Evolutionary conservation across 192 early-diverging fungal genomes (phyloP), one percentile per base, ranked within the genome.

Genomic region (Backusella australiensis): DNA sequence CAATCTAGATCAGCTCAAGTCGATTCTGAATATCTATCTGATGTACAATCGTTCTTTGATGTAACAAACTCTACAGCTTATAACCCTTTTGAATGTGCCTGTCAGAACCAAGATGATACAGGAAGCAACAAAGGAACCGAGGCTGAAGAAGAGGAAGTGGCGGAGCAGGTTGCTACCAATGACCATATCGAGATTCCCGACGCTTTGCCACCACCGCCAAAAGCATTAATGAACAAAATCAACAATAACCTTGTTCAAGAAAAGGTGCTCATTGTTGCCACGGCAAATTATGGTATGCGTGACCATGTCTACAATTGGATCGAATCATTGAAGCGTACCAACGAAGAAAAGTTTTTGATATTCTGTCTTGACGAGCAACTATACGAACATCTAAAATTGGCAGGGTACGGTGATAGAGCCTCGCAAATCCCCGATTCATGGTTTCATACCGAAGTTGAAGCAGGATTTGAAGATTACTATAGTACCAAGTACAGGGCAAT

Each of bases 271-370:
- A 49, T 81, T 23, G 59, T 71, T 19, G 71, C 80, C n/a, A 73
- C 77, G 11, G 80, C 73, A 8, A 78, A 77, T 34, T 59, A 74
- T 36, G 75, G 72, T 26, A 76, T 74, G 65, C 52, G 71, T 29
- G 41, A 75, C 19, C 72, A 81, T 49, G 52, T 72, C 6, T 66
- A 73, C 34, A 81, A 81, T 29, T 81, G 80, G 80, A 78, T 81
- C 5, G 73, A 69, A 23, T 81, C 80, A 29, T 52, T 81, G 17
- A 36, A 78, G 44, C 14, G 75, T 7, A 75, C 73, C 5, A 34
- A 73, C 6, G 72, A 77, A 38, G 21, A 46, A 14, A 74, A 66
- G 39, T 81, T 74, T 36, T 19, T 81, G 7, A 72, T 81, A n/a
- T 74, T 77, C 46, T 77, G 76, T 29, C 49, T 81, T 34, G 80